Evolutionary conservation across 345 rosid genomes (phyloP).

Genomic region (Salix brachista): DNA sequence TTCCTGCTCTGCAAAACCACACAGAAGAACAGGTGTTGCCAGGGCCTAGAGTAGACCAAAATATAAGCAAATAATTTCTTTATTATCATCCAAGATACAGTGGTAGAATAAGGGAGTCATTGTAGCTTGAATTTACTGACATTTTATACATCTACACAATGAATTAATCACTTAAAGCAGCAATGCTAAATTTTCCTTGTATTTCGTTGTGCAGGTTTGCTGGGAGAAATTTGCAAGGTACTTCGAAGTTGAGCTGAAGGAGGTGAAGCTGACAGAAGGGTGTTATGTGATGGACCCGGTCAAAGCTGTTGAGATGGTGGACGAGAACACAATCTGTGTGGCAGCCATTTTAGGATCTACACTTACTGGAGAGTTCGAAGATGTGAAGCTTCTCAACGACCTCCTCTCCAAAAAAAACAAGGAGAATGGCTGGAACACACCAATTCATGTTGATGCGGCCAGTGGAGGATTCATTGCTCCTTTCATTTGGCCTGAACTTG

Average conservation of each 20-base stretch:
- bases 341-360: conserved; percentile 13
- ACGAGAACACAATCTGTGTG: conserved; percentile 14
- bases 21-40: background rate
- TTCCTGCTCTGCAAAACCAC: background rate
- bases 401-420: conserved; percentile 11
- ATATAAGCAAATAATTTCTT: no score
- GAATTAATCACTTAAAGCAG: background rate
- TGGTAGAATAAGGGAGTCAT: background rate
- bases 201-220: conserved; percentile 1
- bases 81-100: no score
- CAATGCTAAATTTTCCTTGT: background rate
- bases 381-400: conserved; percentile 13
- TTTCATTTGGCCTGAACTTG: conserved; percentile 12
- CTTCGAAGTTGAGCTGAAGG: conserved; percentile 18
- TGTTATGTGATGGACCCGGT: conserved; percentile 10
- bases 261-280: conserved; percentile 10
- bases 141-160: no score
- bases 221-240: conserved; percentile 21
- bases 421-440: conserved; percentile 11
- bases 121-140: background rate
- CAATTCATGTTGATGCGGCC: conserved; percentile 20
- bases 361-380: conserved; percentile 12
- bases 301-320: conserved; percentile 17
- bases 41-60: no score
- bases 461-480: conserved; percentile 23